phyloP scores from a whole-genome alignment of 768 basidiomycete genomes.

The Termitomyces sp. region DNA sequence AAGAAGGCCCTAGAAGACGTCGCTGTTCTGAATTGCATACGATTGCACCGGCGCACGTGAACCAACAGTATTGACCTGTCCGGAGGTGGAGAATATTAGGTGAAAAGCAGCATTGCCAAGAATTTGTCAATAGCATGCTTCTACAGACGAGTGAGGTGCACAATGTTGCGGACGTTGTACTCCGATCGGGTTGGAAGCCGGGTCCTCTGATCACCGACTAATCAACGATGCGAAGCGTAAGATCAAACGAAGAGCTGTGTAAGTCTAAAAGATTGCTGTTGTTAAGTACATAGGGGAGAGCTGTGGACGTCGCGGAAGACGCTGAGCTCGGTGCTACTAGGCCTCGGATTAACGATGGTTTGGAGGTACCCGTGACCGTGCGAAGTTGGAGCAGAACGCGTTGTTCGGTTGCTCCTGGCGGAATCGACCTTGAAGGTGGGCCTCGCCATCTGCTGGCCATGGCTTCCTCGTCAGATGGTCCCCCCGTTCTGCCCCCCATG shows the following conservation, averaged over 20 bases:
- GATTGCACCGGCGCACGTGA: not conserved
- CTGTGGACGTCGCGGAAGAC: not conserved
- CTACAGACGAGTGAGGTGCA: not conserved
- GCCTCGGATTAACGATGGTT: not conserved
- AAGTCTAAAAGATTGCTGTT: not conserved
- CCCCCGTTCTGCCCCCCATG: conserved; percentile 27
- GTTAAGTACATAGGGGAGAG: too few species aligned
- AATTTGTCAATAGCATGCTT: not conserved
- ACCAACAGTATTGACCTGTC: not conserved
- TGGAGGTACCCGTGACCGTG: conserved; percentile 19
- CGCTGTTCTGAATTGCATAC: not conserved
- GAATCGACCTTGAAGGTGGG: conserved; percentile 9
- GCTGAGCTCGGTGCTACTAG: not conserved
- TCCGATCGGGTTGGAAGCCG: not conserved
- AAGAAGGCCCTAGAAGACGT: not conserved
- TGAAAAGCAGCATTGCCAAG: not conserved
- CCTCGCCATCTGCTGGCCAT: conserved; percentile 26
- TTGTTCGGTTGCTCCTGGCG: conserved; percentile 14
- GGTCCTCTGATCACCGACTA: not conserved
- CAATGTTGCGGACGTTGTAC: not conserved
- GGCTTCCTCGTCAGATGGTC: conserved; percentile 38
- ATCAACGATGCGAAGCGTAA: not conserved
- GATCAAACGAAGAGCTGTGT: not conserved
- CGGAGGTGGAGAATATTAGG: not conserved
- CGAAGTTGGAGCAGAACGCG: conserved; percentile 21